Percentiles rank a stretch among this genome's conserved stretches.
Conservation (phyloP, 306 rosid species). For the Vigna nakashimae region DNA sequence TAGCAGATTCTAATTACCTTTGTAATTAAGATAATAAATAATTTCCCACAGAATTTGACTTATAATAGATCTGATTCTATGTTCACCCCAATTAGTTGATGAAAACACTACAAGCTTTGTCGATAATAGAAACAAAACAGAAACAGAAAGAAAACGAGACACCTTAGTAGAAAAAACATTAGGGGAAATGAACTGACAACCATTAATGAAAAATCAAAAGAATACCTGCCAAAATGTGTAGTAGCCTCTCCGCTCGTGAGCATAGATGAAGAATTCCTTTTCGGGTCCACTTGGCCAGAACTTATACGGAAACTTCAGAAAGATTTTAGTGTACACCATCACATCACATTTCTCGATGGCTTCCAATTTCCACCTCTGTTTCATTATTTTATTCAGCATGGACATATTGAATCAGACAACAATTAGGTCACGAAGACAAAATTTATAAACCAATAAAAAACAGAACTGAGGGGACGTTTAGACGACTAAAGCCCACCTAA, state of each 20-base stretch:
- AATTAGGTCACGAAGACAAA: conserved; percentile 10
- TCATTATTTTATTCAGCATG: conserved; percentile 41
- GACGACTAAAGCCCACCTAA: conserved; percentile 35
- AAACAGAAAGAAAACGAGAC: conserved; percentile 6
- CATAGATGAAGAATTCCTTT: conserved; percentile 96
- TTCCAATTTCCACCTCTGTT: conserved; percentile 93
- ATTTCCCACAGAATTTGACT: conserved; percentile 1
- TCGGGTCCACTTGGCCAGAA: conserved; percentile 96
- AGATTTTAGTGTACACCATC: conserved; percentile 93
- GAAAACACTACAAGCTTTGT: conserved; percentile 10
- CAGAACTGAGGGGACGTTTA: conserved; percentile 37
- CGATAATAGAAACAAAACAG: conserved; percentile 27
- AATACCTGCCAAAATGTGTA: conserved; percentile 99
- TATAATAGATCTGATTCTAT: neutral
- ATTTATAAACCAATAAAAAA: conserved; percentile 23
- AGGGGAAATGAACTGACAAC: conserved; percentile 45
- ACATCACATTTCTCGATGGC: conserved; percentile 90
- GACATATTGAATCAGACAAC: conserved; percentile 38
- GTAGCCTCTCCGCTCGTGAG: conserved; percentile 95
- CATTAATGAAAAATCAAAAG: conserved; percentile 1
- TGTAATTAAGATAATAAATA: conserved; percentile 8
- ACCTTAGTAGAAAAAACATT: neutral
- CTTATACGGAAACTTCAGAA: conserved; percentile 84
- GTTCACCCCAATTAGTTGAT: conserved; percentile 17
- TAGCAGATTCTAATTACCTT: conserved; percentile 20